Evolutionary conservation across 2,329 filamentous ascomycete genomes (phyloP).

Genomic region (Epichloe scottii): DNA sequence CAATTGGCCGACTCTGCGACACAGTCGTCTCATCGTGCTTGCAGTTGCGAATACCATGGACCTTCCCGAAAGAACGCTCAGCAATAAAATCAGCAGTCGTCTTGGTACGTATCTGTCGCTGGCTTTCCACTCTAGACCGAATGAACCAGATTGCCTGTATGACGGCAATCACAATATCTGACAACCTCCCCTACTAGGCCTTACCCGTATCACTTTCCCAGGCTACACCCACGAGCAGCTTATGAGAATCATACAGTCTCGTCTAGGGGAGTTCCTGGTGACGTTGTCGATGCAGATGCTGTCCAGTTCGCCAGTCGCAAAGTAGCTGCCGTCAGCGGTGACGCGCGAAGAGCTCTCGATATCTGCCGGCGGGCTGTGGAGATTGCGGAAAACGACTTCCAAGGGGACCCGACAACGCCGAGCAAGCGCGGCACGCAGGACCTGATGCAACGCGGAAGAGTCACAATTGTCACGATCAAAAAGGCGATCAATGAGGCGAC

Average conservation of each 20-base stretch:
- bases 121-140: neutral
- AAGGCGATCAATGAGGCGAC: slow-evolving; percentile 92
- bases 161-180: neutral
- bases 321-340: slow-evolving; percentile 90
- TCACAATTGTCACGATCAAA: slow-evolving; percentile 89
- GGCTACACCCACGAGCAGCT: slow-evolving; percentile 96
- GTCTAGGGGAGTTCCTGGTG: slow-evolving; percentile 73
- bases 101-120: slow-evolving; percentile 33
- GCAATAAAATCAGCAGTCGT: slow-evolving; percentile 95
- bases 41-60: slow-evolving; percentile 99
- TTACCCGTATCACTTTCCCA: slow-evolving; percentile 92
- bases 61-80: slow-evolving; percentile 84
- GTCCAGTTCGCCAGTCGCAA: slow-evolving; percentile 94
- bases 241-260: slow-evolving; percentile 94
- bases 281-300: slow-evolving; percentile 85
- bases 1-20: slow-evolving; percentile 89
- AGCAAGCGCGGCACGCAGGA: slow-evolving; percentile 35
- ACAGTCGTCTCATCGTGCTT: slow-evolving; percentile 87
- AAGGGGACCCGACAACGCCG: slow-evolving; percentile 43
- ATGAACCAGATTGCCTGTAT: neutral
- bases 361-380: slow-evolving; percentile 94
- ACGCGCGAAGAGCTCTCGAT: slow-evolving; percentile 82
- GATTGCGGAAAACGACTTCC: slow-evolving; percentile 65
- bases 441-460: slow-evolving; percentile 33
- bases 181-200: slow-evolving; percentile 26